Evolutionary conservation across 164 flowering plant species (phyloP), one percentile per base, ranked within the genome.

Genomic region (Saururus chinensis): DNA sequence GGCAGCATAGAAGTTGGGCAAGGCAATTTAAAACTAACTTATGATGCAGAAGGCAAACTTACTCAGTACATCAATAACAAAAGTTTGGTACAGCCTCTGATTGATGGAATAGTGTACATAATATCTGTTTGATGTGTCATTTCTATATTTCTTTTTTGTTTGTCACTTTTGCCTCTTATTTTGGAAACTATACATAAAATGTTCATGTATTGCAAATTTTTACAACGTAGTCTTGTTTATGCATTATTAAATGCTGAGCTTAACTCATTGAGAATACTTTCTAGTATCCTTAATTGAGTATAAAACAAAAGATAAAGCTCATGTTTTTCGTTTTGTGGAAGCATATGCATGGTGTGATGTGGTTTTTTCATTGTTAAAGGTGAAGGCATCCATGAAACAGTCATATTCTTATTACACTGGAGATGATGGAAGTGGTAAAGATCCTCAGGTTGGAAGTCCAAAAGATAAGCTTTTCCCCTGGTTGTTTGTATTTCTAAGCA

Each of bases 11-110:
- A 81, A 77, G 83, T 92, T 72, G 95, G 95, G 37, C 87, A 77
- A 77, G 98, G 96, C 71, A 82, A 70, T 71, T 55, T 91, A 40
- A 86, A 77, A 76, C 85, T 92, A 49, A 64, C 67, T 53, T 88
- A 76, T 75, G 75, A 83, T 59, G 74, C 73, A 54, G 71, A 70
- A 60, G 82, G 87, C 59, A 87, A 79, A 69, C 87, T 89, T 66
- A 67, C 75, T 64, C 81, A 64, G 19, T 83, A 83, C 70, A 65
- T 73, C 61, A 89, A 89, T 70, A 76, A 60, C 60, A 77, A 72
- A 77, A 87, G 54, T 64, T 71, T 52, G 81, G 98, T 92, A 73
- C 40, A 75, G 61, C 49, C 9, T 53, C n/a, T 30, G 41, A 57
- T 57, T n/a, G 6, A 3, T 57, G n/a, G 45, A n/a, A 19, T 17